phyloP scores from a whole-genome alignment of 129 eudicot species.

The Cynara cardunculus region DNA sequence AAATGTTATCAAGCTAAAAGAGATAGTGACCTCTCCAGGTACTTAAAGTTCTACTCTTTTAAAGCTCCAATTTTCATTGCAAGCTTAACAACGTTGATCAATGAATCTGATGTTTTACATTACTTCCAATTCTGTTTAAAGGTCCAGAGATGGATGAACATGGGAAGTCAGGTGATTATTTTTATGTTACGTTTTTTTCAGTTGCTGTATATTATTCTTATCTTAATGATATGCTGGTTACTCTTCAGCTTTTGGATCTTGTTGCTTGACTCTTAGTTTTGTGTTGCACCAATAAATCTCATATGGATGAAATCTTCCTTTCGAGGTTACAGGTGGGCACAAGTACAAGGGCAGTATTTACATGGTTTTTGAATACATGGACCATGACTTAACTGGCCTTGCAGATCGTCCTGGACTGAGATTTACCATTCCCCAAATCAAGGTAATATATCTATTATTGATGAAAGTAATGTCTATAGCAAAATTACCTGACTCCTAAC shows the following conservation, averaged over 20 bases:
- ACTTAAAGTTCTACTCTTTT: background rate
- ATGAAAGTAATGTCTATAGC: conserved; percentile 6
- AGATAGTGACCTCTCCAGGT: conserved; percentile 72
- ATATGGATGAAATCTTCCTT: conserved; percentile 8
- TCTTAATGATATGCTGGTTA: background rate
- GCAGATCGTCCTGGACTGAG: conserved; percentile 95
- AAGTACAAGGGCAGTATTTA: conserved; percentile 86
- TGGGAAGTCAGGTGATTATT: conserved; percentile 46
- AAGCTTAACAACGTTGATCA: background rate
- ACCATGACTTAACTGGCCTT: conserved; percentile 96
- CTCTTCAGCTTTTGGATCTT: background rate
- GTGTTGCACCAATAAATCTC: conserved; percentile 13
- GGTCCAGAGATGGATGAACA: conserved; percentile 60
- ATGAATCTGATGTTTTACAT: background rate
- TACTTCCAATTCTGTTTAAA: conserved; percentile 1
- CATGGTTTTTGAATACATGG: conserved; percentile 99
- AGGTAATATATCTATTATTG: conserved; percentile 34
- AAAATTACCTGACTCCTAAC: conserved; percentile 15
- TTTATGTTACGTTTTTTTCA: background rate
- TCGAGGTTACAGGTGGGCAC: conserved; percentile 48
- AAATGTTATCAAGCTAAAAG: conserved; percentile 59
- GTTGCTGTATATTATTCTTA: background rate
- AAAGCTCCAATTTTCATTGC: background rate
- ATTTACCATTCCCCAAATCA: conserved; percentile 87
- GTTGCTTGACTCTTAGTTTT: background rate